Base-by-base conservation (phyloP, 345 rosid species). In the Eutrema yunnanense region DNA sequence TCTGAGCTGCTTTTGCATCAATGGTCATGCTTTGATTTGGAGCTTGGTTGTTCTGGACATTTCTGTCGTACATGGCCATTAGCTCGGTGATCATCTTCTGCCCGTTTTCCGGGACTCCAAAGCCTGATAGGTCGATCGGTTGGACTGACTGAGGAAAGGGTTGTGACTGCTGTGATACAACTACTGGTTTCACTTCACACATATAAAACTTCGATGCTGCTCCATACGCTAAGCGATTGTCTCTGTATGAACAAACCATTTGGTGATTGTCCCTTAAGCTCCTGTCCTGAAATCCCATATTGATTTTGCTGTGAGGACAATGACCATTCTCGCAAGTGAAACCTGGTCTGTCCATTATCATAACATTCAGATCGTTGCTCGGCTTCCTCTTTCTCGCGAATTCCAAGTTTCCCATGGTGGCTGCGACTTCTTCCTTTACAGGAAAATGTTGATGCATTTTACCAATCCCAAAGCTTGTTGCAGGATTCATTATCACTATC, bases 261-360 rank as follows among this genome's bases (percentile, higher is more conserved):
- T 90, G 96, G 75, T 90, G 96, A 72, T 87, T 90, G 73, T 87
- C 87, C 58, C 96, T 90, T 4, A 84, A 82, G 14, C 71, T 73
- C 82, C 87, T 82, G 56, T 87, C 87, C 19, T 68, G 79, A 62
- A 87, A 90, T 38, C 91, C 89, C 9, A 81, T 52, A 56, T 65
- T 73, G 12, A n/a, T 48, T 56, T 87, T 87, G 59, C 44, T 82
- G 54, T 85, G 74, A 54, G 92, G 88, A 79, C 96, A 90, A 9
- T 57, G 88, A 26, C 80, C 73, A 67, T 67, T 71, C 81, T 87
- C 89, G 60, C 96, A 90, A 36, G 83, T 80, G 69, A 77, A 85
- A 1, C 75, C 6, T 62, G 80, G 63, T 19, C 77, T 82, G 19
- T 82, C 79, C 75, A 72, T 77, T 60, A 75, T 61, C 65, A 76